Evolutionary conservation across 2,329 filamentous ascomycete genomes (phyloP).

Genomic region (Sarocladiaceae sp.): DNA sequence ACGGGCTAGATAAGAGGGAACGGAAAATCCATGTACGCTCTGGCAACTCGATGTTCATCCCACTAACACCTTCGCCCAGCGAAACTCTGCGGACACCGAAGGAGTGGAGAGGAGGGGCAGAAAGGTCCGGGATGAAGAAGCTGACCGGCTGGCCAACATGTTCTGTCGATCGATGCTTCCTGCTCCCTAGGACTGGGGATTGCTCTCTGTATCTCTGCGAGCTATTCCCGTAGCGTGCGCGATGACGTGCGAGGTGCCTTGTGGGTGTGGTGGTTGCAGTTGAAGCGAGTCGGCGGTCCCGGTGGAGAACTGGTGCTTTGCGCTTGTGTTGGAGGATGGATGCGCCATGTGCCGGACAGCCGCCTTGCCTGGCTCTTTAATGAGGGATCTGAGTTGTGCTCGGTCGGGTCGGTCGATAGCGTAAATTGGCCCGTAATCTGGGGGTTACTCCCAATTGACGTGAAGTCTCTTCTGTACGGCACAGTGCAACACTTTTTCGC

Average conservation of each 20-base stretch:
- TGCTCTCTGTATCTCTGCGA: not conserved
- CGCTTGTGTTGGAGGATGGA: not conserved
- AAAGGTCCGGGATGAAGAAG: not conserved
- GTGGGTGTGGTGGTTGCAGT: not conserved
- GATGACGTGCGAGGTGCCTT: slow-evolving; percentile 2
- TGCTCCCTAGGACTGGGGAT: no score
- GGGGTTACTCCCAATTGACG: no score
- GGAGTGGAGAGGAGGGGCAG: not conserved
- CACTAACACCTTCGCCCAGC: not conserved
- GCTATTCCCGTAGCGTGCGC: not conserved
- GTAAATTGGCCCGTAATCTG: no score
- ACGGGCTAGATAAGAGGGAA: not conserved
- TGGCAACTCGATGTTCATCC: not conserved
- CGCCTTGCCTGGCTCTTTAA: slow-evolving; percentile 3
- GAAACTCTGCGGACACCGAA: slow-evolving; percentile 2
- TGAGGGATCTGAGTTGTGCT: slow-evolving; percentile 3
- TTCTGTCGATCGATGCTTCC: slow-evolving; percentile 1
- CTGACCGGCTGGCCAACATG: no score
- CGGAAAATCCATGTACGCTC: not conserved
- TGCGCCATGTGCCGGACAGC: slow-evolving; percentile 5
- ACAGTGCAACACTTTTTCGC: no score
- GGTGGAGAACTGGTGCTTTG: not conserved
- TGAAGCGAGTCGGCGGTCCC: slow-evolving; percentile 4
- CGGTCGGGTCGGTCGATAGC: no score
- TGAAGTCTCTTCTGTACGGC: no score